Percentiles rank a stretch among this genome's conserved stretches.
Conservation (phyloP, 2,329 filamentous ascomycete species). For the Parafenestella ontariensis region DNA sequence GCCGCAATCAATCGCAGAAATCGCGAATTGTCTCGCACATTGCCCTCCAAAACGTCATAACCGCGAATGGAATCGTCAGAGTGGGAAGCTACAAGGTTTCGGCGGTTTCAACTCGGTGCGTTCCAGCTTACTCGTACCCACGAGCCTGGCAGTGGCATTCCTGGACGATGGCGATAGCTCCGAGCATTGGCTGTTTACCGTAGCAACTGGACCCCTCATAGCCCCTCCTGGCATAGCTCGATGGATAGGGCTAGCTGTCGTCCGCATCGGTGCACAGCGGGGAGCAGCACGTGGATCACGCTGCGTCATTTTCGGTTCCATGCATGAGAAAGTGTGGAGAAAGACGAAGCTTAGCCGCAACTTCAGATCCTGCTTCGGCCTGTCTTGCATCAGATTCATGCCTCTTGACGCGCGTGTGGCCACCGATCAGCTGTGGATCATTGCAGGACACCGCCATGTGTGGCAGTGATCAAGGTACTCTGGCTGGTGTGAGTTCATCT, state of each 20-base stretch:
- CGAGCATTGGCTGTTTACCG: conserved; percentile 14
- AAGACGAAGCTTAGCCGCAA: conserved; percentile 31
- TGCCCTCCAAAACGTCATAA: conserved; percentile 20
- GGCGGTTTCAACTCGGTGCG: conserved; percentile 8
- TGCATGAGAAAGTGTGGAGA: conserved; percentile 29
- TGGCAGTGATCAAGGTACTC: conserved; percentile 24
- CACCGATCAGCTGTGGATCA: conserved; percentile 12
- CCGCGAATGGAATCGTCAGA: conserved; percentile 1
- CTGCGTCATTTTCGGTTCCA: conserved; percentile 36
- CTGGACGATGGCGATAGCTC: background rate
- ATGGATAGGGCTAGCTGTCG: conserved; percentile 13
- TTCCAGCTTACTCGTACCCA: background rate
- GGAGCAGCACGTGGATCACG: conserved; percentile 20
- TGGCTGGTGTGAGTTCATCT: conserved; percentile 8
- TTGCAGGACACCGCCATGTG: conserved; percentile 21
- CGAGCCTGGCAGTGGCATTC: conserved; percentile 8
- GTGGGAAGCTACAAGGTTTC: conserved; percentile 3
- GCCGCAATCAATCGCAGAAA: conserved; percentile 16
- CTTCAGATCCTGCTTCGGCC: conserved; percentile 30
- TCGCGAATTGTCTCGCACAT: conserved; percentile 12
- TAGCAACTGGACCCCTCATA: conserved; percentile 17
- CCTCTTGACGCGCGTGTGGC: conserved; percentile 3
- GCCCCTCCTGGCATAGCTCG: conserved; percentile 5
- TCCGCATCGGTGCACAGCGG: conserved; percentile 16
- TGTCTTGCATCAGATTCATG: conserved; percentile 6